Evolutionary conservation across 2,329 filamentous ascomycete species (phyloP).

Genomic region (Microsporum audouinii): DNA sequence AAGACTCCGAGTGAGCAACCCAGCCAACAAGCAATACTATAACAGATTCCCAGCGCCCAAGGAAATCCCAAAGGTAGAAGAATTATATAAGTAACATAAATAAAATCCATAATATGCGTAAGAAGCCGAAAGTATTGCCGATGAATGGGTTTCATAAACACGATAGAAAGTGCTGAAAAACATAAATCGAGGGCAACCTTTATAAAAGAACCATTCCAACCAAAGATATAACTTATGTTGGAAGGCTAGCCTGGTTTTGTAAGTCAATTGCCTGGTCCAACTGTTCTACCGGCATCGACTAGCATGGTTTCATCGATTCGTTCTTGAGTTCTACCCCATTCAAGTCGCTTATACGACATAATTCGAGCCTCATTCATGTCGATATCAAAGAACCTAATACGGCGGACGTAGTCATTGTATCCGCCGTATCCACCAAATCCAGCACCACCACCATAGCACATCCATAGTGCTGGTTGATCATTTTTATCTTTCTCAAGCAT

Average conservation of each 20-base stretch:
- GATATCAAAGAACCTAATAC: constrained; percentile 80
- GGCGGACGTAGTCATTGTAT: constrained; percentile 72
- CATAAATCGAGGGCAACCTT: background rate
- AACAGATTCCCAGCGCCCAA: background rate
- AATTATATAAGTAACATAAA: background rate
- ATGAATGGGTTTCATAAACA: background rate
- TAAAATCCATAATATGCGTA: background rate
- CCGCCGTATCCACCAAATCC: constrained; percentile 94
- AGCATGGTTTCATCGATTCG: constrained; percentile 50
- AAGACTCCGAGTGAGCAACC: background rate
- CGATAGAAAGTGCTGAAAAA: background rate
- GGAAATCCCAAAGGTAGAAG: background rate
- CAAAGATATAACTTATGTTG: background rate
- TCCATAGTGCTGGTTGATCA: constrained; percentile 68
- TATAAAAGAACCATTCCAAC: background rate
- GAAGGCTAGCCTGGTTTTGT: background rate
- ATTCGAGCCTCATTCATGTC: constrained; percentile 85
- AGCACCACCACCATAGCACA: constrained; percentile 89
- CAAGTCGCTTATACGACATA: constrained; percentile 81
- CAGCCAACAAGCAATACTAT: background rate
- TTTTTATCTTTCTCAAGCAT: constrained; percentile 50
- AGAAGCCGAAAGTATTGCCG: background rate
- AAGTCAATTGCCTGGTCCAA: constrained; percentile 18
- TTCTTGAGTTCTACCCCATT: constrained; percentile 47
- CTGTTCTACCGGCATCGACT: constrained; percentile 47